These are phyloP conservation scores for Amphicarpaea edgeworthii DNA, from an alignment of 306 rosid genomes.

Conservation along the genomic window DNA sequence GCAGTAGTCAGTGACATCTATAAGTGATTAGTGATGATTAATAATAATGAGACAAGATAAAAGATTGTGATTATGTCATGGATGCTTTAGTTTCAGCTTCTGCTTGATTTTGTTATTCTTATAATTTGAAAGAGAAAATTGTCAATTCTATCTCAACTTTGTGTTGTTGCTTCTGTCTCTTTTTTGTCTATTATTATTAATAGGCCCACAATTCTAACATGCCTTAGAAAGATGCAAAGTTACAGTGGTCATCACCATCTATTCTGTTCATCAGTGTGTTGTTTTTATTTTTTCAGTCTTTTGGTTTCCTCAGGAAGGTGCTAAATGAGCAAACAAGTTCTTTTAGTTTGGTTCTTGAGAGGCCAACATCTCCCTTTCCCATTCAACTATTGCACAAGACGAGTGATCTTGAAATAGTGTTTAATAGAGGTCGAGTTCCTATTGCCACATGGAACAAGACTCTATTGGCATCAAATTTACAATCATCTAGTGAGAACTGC, in stretches of 20 bases:
- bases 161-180: slow-evolving; percentile 19
- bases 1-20: background rate
- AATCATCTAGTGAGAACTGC: slow-evolving; percentile 57
- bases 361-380: slow-evolving; percentile 59
- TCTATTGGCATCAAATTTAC: slow-evolving; percentile 69
- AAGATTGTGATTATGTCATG: background rate
- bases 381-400: slow-evolving; percentile 56
- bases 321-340: slow-evolving; percentile 57
- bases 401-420: slow-evolving; percentile 69
- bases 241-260: slow-evolving; percentile 42
- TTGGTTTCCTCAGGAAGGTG: slow-evolving; percentile 60
- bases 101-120: background rate
- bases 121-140: slow-evolving; percentile 7
- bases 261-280: slow-evolving; percentile 64
- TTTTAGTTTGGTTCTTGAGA: slow-evolving; percentile 66
- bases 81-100: background rate
- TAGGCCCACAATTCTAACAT: slow-evolving; percentile 3
- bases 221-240: background rate
- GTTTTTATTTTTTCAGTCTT: slow-evolving; percentile 67
- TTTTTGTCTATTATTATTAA: background rate
- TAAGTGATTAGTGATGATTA: slow-evolving; percentile 9
- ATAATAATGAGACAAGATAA: background rate
- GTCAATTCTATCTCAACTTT: background rate
- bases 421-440: slow-evolving; percentile 87
- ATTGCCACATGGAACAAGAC: slow-evolving; percentile 79